Percentiles rank a stretch among this genome's conserved stretches.
Conservation (phyloP, 1,284 basidiomycete species). For the Trichosporon coremiiforme region DNA sequence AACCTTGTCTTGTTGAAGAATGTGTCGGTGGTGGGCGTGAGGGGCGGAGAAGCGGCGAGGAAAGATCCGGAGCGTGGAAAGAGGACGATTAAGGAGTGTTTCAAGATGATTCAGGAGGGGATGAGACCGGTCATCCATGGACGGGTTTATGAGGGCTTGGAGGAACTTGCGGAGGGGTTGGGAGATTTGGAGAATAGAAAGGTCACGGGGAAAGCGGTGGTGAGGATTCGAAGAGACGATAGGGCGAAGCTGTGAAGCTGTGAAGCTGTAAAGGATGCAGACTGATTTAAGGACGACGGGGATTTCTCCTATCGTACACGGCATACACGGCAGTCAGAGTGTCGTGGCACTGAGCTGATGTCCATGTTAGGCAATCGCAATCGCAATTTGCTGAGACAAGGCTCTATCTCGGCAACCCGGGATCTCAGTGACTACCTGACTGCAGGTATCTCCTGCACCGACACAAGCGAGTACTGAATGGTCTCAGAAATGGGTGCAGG, state of each 20-base stretch:
- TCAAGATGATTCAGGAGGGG: slow-evolving; percentile 70
- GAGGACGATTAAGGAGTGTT: slow-evolving; percentile 28
- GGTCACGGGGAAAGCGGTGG: slow-evolving; percentile 89
- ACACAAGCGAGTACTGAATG: too few relatives aligned
- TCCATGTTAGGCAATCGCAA: too few relatives aligned
- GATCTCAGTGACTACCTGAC: too few relatives aligned
- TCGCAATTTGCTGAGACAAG: too few relatives aligned
- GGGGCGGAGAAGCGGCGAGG: slow-evolving; percentile 72
- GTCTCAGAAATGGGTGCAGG: too few relatives aligned
- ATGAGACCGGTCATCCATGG: slow-evolving; percentile 75
- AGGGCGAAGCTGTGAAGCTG: slow-evolving; percentile 22
- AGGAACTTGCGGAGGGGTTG: slow-evolving; percentile 63
- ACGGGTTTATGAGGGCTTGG: slow-evolving; percentile 71
- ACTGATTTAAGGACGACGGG: too few relatives aligned
- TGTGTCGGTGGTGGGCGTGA: slow-evolving; percentile 74
- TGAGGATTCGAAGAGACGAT: slow-evolving; percentile 65
- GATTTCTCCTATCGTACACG: too few relatives aligned
- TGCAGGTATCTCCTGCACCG: too few relatives aligned
- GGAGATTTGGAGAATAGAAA: slow-evolving; percentile 66
- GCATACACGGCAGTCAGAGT: too few relatives aligned
- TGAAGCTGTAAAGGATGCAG: too few relatives aligned
- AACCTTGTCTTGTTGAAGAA: slow-evolving; percentile 88
- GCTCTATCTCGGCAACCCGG: too few relatives aligned
- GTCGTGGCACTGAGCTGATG: too few relatives aligned
- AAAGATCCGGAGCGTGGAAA: neutral